Evolutionary conservation across 768 basidiomycete species (phyloP).

Genomic region (Leccinum incarnatum): DNA sequence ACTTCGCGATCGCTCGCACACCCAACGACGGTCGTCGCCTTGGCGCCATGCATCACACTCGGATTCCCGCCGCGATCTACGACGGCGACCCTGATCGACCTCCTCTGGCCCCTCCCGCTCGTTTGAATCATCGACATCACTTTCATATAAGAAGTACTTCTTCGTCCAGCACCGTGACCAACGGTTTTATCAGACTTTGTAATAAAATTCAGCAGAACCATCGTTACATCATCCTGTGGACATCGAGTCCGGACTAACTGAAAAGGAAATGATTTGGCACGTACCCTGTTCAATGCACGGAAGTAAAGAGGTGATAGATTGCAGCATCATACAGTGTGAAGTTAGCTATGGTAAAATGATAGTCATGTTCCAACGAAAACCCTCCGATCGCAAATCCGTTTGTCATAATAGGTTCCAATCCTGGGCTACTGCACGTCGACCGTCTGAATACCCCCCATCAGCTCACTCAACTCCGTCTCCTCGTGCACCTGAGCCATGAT

Average conservation of each 20-base stretch:
- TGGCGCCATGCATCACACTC: constrained; percentile 76
- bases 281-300: too few species aligned
- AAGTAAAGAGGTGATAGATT: not conserved
- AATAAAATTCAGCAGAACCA: too few species aligned
- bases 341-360: not conserved
- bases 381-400: not conserved
- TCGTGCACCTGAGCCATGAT: not conserved
- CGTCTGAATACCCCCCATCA: not conserved
- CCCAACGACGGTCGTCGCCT: constrained; percentile 69
- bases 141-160: too few species aligned
- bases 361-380: not conserved
- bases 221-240: too few species aligned
- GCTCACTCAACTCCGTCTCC: not conserved
- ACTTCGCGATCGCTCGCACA: constrained; percentile 81
- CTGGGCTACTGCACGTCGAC: not conserved
- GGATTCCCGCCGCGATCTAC: constrained; percentile 82
- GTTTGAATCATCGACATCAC: constrained; percentile 16
- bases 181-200: too few species aligned
- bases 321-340: not conserved
- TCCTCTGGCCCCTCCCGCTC: constrained; percentile 28
- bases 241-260: too few species aligned
- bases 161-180: too few species aligned
- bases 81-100: constrained; percentile 58
- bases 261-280: too few species aligned
- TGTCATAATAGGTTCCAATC: not conserved